Conservation (phyloP, 768 basidiomycete genomes). For the Rossbeevera mucosa region DNA sequence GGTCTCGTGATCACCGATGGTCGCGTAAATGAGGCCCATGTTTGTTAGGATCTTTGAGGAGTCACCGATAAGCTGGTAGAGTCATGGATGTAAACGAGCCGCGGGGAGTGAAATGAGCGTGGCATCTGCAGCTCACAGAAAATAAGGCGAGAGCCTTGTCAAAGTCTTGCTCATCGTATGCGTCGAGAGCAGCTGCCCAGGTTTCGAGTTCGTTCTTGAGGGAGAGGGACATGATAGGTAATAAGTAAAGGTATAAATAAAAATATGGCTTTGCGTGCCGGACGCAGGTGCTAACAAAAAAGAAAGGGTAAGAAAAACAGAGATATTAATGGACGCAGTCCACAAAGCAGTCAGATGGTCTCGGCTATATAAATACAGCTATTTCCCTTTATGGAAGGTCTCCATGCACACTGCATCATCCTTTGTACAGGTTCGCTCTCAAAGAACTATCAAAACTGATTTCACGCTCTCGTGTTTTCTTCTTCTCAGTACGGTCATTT, state of each 20-base stretch:
- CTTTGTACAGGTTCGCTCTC: not conserved
- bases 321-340: slow-evolving; percentile 25
- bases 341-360: slow-evolving; percentile 1
- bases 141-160: slow-evolving; percentile 72
- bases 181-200: slow-evolving; percentile 83
- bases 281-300: slow-evolving; percentile 15
- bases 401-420: not conserved
- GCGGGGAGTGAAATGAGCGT: not conserved
- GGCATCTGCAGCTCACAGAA: slow-evolving; percentile 42
- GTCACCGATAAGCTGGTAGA: slow-evolving; percentile 66
- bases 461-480: not conserved
- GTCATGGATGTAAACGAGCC: not conserved
- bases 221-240: slow-evolving; percentile 34
- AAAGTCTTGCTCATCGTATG: slow-evolving; percentile 85
- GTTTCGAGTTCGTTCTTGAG: slow-evolving; percentile 76
- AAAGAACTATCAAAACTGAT: not conserved
- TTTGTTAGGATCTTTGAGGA: slow-evolving; percentile 89
- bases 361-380: not conserved
- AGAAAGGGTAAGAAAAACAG: not conserved
- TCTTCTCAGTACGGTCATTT: not conserved
- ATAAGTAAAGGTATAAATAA: not conserved
- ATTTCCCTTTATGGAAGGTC: slow-evolving; percentile 1
- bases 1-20: slow-evolving; percentile 80
- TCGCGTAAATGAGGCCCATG: slow-evolving; percentile 91
- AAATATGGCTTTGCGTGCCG: slow-evolving; percentile 19